Percentiles rank a stretch among this genome's conserved stretches.
phyloP scores from a whole-genome alignment of 2,329 filamentous ascomycete species.

The Xylaria arbuscula region DNA sequence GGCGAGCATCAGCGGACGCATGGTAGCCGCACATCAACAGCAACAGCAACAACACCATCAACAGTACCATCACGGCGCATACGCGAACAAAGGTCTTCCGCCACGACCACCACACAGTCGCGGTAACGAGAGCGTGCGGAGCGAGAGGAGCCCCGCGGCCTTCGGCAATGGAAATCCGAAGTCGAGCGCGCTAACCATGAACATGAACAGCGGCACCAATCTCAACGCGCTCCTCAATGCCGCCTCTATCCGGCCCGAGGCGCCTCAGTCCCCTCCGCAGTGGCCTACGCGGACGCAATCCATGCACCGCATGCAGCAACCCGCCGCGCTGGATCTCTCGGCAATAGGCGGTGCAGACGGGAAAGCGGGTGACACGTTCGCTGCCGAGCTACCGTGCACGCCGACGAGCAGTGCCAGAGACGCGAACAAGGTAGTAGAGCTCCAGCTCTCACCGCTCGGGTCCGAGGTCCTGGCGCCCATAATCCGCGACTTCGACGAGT shows the following conservation, averaged over 20 bases:
- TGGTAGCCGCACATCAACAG: slow-evolving; percentile 26
- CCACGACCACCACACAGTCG: slow-evolving; percentile 26
- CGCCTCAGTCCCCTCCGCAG: neutral
- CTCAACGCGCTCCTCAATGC: slow-evolving; percentile 1
- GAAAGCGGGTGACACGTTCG: slow-evolving; percentile 36
- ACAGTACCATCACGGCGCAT: slow-evolving; percentile 3
- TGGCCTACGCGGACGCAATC: slow-evolving; percentile 41
- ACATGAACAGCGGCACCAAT: slow-evolving; percentile 1
- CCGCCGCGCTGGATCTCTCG: slow-evolving; percentile 40
- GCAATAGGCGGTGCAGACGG: slow-evolving; percentile 33
- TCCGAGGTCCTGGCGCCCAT: slow-evolving; percentile 39
- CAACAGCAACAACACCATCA: too few relatives aligned
- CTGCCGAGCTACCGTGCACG: slow-evolving; percentile 30
- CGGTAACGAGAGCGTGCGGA: slow-evolving; percentile 26
- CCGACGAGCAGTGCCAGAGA: slow-evolving; percentile 23
- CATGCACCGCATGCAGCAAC: slow-evolving; percentile 40
- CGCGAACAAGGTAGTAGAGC: neutral
- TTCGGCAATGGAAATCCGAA: slow-evolving; percentile 17
- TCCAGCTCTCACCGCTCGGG: slow-evolving; percentile 36
- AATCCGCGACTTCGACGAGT: slow-evolving; percentile 49
- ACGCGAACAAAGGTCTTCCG: slow-evolving; percentile 22
- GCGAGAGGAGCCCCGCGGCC: slow-evolving; percentile 41
- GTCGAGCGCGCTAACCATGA: neutral
- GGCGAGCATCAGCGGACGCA: slow-evolving; percentile 39
- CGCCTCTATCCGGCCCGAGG: slow-evolving; percentile 18